Evolutionary conservation across 257 asterid genomes (phyloP).

Genomic region (Solanum microdontum): DNA sequence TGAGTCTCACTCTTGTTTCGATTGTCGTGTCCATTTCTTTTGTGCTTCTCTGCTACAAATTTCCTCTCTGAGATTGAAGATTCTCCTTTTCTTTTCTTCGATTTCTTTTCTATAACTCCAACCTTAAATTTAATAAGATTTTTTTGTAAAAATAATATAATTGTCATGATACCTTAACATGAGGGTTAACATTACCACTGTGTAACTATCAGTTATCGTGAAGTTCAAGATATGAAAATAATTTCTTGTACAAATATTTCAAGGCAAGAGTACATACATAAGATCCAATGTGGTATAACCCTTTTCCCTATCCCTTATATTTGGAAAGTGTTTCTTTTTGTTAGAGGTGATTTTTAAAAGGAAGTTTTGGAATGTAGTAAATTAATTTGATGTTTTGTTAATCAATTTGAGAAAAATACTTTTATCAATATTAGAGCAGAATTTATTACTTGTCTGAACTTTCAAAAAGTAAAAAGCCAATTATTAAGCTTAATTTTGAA

Average conservation of each 20-base stretch:
- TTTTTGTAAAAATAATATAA: not conserved
- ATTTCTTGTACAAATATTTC: not conserved
- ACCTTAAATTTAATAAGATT: not conserved
- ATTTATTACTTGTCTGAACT: no score
- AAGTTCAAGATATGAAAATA: not conserved
- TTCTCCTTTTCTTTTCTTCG: not conserved
- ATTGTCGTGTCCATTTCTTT: not conserved
- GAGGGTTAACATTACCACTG: not conserved
- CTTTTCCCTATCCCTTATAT: no score
- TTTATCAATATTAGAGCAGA: no score
- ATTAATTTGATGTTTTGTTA: no score
- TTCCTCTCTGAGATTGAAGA: not conserved
- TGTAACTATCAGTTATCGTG: not conserved
- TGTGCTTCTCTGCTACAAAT: not conserved
- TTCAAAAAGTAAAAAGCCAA: no score
- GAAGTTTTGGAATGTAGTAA: no score
- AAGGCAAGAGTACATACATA: not conserved
- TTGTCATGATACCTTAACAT: not conserved
- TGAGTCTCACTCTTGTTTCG: not conserved
- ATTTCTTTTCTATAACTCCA: not conserved
- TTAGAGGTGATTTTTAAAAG: no score
- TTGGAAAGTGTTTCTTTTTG: no score
- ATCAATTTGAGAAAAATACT: no score
- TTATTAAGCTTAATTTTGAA: no score
- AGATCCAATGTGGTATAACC: not conserved